Conservation (phyloP, 768 basidiomycete genomes). For the Psilocybe azurescens region DNA sequence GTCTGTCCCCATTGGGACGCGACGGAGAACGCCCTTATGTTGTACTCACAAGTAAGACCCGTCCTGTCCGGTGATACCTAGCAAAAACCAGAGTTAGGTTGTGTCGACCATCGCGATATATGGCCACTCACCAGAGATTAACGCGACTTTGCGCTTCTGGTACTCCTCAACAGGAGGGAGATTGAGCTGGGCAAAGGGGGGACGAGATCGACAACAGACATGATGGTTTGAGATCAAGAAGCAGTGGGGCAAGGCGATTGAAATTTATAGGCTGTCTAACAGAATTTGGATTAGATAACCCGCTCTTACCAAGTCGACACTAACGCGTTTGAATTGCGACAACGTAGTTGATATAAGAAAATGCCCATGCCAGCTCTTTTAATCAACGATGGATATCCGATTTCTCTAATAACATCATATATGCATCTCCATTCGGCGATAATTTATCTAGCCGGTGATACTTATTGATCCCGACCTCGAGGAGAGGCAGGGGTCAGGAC, state of each 20-base stretch:
- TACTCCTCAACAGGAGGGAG: slow-evolving; percentile 83
- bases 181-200: slow-evolving; percentile 56
- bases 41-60: slow-evolving; percentile 86
- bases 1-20: background rate
- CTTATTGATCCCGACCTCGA: background rate
- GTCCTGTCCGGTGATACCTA: slow-evolving; percentile 96
- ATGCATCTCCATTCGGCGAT: slow-evolving; percentile 3
- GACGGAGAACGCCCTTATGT: background rate
- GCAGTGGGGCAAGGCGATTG: background rate
- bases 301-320: background rate
- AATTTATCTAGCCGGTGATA: slow-evolving; percentile 1
- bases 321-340: background rate
- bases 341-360: background rate
- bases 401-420: background rate
- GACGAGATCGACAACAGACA: slow-evolving; percentile 47
- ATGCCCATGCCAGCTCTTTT: background rate
- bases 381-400: slow-evolving; percentile 1
- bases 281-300: slow-evolving; percentile 11
- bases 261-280: slow-evolving; percentile 12
- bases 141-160: slow-evolving; percentile 88
- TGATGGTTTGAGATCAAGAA: slow-evolving; percentile 33
- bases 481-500: too few species aligned
- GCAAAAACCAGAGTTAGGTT: slow-evolving; percentile 7
- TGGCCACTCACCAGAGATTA: slow-evolving; percentile 75
- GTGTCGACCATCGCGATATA: slow-evolving; percentile 8